Percentiles rank a stretch among this genome's conserved stretches.
Evolutionary conservation across 179 eudicot genomes (phyloP).

Genomic region (Carnegiea gigantea): DNA sequence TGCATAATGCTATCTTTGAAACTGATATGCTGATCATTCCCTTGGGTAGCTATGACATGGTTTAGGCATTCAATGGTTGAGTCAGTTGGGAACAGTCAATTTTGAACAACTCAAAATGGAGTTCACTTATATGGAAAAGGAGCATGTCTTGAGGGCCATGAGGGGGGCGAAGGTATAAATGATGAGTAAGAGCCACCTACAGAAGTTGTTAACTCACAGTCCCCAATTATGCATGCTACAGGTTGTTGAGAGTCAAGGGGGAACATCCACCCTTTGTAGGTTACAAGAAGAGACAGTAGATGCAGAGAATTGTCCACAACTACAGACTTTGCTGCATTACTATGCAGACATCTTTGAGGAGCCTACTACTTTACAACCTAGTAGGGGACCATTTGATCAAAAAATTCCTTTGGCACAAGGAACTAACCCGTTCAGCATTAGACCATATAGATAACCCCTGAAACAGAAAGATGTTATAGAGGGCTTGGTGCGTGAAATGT

Average conservation of each 20-base stretch:
- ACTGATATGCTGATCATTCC: not conserved
- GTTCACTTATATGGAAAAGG: not conserved
- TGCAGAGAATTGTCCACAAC: too few relatives aligned
- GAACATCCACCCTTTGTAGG: too few relatives aligned
- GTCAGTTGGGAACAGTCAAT: not conserved
- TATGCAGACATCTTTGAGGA: too few relatives aligned
- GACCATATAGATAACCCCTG: not conserved
- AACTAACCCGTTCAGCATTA: not conserved
- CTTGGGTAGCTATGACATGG: not conserved
- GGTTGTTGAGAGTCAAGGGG: too few relatives aligned
- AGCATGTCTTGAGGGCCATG: not conserved
- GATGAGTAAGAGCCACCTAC: not conserved
- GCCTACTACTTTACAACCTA: too few relatives aligned
- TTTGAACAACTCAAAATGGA: not conserved
- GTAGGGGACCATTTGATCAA: too few relatives aligned
- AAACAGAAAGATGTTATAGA: slow-evolving; percentile 4
- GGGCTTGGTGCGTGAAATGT: too few relatives aligned
- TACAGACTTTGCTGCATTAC: too few relatives aligned
- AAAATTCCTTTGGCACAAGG: too few relatives aligned
- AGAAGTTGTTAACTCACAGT: too few relatives aligned
- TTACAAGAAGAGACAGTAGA: too few relatives aligned
- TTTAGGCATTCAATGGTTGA: slow-evolving; percentile 6
- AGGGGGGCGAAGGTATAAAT: not conserved
- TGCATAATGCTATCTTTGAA: not conserved
- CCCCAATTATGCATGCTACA: too few relatives aligned